These are phyloP conservation scores for Coemansia sp. DNA, from an alignment of 192 early-diverging fungal species.

Conservation along the genomic window DNA sequence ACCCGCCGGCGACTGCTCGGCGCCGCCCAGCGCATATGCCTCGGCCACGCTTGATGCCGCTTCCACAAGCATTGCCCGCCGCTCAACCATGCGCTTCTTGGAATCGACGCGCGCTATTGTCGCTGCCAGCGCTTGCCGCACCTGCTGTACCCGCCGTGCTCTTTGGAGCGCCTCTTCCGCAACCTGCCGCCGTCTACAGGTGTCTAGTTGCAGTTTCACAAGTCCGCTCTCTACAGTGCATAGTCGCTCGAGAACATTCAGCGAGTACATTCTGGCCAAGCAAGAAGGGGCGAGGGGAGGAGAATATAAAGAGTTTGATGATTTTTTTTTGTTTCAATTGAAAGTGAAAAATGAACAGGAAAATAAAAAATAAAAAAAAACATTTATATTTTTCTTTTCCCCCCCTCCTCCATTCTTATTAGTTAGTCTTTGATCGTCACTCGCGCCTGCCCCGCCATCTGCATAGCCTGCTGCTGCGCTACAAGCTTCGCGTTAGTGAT, in stretches of 20 bases:
- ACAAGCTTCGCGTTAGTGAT: conserved; percentile 82
- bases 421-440: conserved; percentile 44
- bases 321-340: too few species aligned
- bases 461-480: conserved; percentile 54
- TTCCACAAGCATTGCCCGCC: conserved; percentile 19
- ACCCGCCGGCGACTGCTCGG: too few species aligned
- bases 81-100: conserved; percentile 6
- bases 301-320: too few species aligned
- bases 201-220: not conserved
- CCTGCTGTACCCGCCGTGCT: conserved; percentile 1
- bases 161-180: conserved; percentile 9
- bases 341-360: not conserved
- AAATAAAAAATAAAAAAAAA: not conserved
- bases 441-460: conserved; percentile 29
- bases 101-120: not conserved
- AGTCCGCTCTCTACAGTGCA: conserved; percentile 16
- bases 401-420: not conserved
- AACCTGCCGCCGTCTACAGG: not conserved
- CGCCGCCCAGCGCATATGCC: not conserved
- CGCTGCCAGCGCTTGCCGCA: conserved; percentile 7
- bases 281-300: too few species aligned
- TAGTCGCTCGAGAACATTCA: conserved; percentile 5
- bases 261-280: conserved; percentile 11
- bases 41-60: conserved; percentile 18
- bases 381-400: not conserved